phyloP scores from a whole-genome alignment of 345 rosid species.

The Carallia brachiata region DNA sequence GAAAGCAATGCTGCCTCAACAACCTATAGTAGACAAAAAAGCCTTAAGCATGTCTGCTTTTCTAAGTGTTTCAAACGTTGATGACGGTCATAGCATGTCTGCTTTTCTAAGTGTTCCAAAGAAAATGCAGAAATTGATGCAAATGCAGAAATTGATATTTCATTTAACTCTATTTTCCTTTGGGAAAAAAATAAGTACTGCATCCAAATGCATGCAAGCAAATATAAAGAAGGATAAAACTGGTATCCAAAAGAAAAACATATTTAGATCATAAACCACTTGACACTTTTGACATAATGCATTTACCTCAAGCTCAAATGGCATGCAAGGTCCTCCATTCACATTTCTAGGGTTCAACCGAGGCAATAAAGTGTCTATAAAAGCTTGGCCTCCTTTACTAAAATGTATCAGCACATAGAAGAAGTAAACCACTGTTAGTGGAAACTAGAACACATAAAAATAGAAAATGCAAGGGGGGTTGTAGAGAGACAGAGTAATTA shows the following conservation, averaged over 20 bases:
- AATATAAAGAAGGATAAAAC: not conserved
- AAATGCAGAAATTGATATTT: too few species aligned
- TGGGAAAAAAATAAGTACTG: not conserved
- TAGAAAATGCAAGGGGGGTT: not conserved
- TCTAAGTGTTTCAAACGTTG: not conserved
- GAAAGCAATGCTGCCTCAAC: constrained; percentile 93
- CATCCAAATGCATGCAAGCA: not conserved
- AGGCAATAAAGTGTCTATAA: constrained; percentile 71
- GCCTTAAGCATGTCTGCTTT: not conserved
- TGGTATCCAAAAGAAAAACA: not conserved
- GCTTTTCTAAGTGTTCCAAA: not conserved
- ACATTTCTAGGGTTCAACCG: constrained; percentile 65
- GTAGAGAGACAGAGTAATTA: not conserved
- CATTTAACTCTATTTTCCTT: not conserved
- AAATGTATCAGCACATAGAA: constrained; percentile 14
- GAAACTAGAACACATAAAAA: not conserved
- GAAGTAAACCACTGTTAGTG: constrained; percentile 14
- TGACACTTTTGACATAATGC: too few species aligned
- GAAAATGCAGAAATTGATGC: not conserved
- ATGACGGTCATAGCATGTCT: not conserved
- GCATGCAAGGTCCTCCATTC: constrained; percentile 85
- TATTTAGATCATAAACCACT: too few species aligned
- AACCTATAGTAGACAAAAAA: constrained; percentile 44
- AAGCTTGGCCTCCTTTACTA: constrained; percentile 93
- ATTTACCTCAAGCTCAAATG: constrained; percentile 93